These are phyloP conservation scores for Blastocrithidia nonstop DNA, from an alignment of 208 protist genomes.

Conservation along the genomic window DNA sequence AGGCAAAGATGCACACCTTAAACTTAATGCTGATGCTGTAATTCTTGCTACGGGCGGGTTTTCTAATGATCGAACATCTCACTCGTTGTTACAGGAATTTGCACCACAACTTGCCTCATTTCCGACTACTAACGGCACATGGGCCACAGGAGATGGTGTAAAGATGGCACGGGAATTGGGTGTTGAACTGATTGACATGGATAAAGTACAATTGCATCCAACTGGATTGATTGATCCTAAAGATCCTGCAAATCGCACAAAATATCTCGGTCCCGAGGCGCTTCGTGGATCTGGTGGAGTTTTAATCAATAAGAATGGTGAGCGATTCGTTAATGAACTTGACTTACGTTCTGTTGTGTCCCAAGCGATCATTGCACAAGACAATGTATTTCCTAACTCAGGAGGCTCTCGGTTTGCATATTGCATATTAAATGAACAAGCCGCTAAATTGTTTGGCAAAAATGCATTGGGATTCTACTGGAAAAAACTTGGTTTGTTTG, in stretches of 20 bases:
- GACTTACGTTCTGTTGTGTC: constrained; percentile 89
- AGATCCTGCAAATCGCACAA: constrained; percentile 68
- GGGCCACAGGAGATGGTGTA: constrained; percentile 66
- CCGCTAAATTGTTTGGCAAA: constrained; percentile 55
- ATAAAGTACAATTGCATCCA: constrained; percentile 92
- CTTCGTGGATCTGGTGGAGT: constrained; percentile 90
- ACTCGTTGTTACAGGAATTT: constrained; percentile 66
- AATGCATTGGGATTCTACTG: constrained; percentile 72
- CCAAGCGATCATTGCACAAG: constrained; percentile 64
- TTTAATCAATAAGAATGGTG: constrained; percentile 82
- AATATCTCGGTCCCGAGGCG: constrained; percentile 92
- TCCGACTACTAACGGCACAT: constrained; percentile 87
- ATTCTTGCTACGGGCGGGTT: constrained; percentile 87
- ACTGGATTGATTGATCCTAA: constrained; percentile 89
- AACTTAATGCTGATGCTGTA: constrained; percentile 75
- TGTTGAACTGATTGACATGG: constrained; percentile 82
- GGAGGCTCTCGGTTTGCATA: constrained; percentile 52
- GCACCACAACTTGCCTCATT: constrained; percentile 46
- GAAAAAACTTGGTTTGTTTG: constrained; percentile 60
- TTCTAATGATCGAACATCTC: constrained; percentile 31
- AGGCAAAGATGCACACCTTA: constrained; percentile 6
- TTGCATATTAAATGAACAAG: constrained; percentile 71
- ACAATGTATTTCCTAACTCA: constrained; percentile 42
- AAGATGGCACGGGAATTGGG: constrained; percentile 54
- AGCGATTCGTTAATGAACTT: constrained; percentile 93